phyloP scores from a whole-genome alignment of 768 basidiomycete genomes.

The Tubosaeta sp. region DNA sequence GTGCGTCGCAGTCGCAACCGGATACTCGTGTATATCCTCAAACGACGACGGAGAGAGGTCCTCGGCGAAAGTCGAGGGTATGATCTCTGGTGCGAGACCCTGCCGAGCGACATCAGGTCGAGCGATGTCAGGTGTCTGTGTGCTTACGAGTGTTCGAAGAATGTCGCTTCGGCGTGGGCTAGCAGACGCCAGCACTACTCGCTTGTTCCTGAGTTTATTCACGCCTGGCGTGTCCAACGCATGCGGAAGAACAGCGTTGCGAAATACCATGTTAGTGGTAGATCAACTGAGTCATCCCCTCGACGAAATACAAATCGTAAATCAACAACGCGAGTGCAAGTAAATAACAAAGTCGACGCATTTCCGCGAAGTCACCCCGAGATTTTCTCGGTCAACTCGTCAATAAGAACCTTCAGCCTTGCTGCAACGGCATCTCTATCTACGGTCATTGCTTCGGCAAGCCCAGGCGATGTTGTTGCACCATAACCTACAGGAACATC shows the following conservation, averaged over 20 bases:
- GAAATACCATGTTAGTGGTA: slow-evolving; percentile 20
- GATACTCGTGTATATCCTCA: slow-evolving; percentile 68
- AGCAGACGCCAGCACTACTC: slow-evolving; percentile 81
- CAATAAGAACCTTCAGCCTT: slow-evolving; percentile 47
- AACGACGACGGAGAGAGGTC: slow-evolving; percentile 65
- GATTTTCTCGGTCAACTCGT: slow-evolving; percentile 41
- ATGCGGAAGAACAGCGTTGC: slow-evolving; percentile 53
- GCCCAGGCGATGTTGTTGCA: slow-evolving; percentile 78
- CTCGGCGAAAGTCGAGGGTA: slow-evolving; percentile 80
- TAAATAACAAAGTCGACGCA: too few species aligned
- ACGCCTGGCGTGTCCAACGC: slow-evolving; percentile 60
- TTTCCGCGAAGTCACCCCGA: slow-evolving; percentile 10
- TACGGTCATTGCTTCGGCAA: slow-evolving; percentile 74
- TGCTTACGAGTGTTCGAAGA: slow-evolving; percentile 65
- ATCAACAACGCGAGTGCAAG: too few species aligned
- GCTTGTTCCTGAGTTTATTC: slow-evolving; percentile 67
- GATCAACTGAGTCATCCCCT: too few species aligned
- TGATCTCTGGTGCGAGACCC: slow-evolving; percentile 65
- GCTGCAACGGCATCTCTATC: slow-evolving; percentile 63
- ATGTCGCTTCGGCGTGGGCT: slow-evolving; percentile 86
- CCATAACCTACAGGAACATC: slow-evolving; percentile 57
- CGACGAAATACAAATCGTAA: neutral
- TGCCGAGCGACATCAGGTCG: neutral
- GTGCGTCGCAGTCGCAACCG: slow-evolving; percentile 68
- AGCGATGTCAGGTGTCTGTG: neutral